Evolutionary conservation across 1,284 basidiomycete genomes (phyloP), one percentile per base, ranked within the genome.

Genomic region (Melampsora larici-populina): DNA sequence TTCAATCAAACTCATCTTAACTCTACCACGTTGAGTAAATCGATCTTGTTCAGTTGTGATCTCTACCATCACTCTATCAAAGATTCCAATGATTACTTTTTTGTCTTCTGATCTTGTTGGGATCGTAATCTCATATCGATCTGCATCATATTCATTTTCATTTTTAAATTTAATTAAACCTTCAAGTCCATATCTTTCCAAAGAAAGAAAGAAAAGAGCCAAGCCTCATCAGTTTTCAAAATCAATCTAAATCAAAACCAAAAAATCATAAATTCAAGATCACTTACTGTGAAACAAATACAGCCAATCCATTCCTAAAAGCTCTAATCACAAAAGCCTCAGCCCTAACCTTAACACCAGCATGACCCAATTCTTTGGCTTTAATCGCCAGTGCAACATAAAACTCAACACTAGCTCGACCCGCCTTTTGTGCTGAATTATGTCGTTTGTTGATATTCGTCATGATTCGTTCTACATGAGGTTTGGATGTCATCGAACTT

Each of bases 381-480:
- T 84, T 93, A 80, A 99, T 86, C 1, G 94, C 93, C 17, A 99
- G 86, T 0, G 95, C 94, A 64, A 99, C 95, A 82, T 97, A 98
- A 82, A 98, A 99, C 85, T 99, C 95, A 43, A 98, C 92, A 81
- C 92, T 94, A 0, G 97, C 96, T 13, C 97, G 87, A 1, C 94
- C 90, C 0, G 97, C 97, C 90, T 96, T 96, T 83, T 99, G 97
- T 0, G 95, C 97, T 87, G 96, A 91, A 51, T 95, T 88, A 84
- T 99, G 96, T 13, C 96, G 88, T 78, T 91, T 89, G 83, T 99
- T 99, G 73, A 99, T 91, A 18, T 92, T 90, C 71, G 90, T 90
- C 79, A 99, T 86, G 8, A 93, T 88, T 43, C 90, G 89, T 83
- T 98, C 97, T 1, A 99, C 93, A 82, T 94, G 90, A 21, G 89